A percentile compares a stretch with the other conserved stretches of the same genome.
Evolutionary conservation across 2,329 filamentous ascomycete genomes (phyloP).

Genomic region (Paecilomyces dactylethromorphus): DNA sequence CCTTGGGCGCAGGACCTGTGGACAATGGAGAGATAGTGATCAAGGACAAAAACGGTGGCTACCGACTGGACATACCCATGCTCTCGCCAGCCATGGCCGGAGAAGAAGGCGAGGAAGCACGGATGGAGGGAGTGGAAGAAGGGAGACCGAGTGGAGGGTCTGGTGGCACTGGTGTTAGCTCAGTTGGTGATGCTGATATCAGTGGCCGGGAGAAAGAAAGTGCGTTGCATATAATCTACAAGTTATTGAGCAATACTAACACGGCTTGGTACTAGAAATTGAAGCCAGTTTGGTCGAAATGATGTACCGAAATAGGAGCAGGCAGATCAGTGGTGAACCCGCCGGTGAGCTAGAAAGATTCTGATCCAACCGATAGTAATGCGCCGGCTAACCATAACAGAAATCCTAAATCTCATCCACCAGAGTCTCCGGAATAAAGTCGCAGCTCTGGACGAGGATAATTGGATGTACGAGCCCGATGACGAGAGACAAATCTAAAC

Average conservation of each 20-base stretch:
- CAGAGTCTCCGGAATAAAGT: slow-evolving; percentile 68
- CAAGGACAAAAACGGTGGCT: slow-evolving; percentile 43
- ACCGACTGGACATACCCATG: slow-evolving; percentile 40
- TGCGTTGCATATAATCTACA: slow-evolving; percentile 17
- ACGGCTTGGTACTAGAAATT: slow-evolving; percentile 29
- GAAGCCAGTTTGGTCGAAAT: slow-evolving; percentile 40
- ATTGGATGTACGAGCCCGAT: slow-evolving; percentile 84
- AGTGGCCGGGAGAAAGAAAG: slow-evolving; percentile 33
- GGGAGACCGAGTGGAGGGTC: slow-evolving; percentile 46
- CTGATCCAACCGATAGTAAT: slow-evolving; percentile 6
- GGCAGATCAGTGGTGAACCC: slow-evolving; percentile 55
- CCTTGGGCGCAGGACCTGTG: slow-evolving; percentile 13
- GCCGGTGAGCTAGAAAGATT: slow-evolving; percentile 47
- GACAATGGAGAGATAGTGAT: slow-evolving; percentile 44
- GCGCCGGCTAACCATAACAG: slow-evolving; percentile 34
- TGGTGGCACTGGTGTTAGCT: slow-evolving; percentile 53
- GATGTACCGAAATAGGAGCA: slow-evolving; percentile 32
- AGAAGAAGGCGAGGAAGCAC: slow-evolving; percentile 27
- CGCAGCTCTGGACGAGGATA: slow-evolving; percentile 68
- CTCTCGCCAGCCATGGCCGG: slow-evolving; percentile 30
- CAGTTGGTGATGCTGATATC: slow-evolving; percentile 18
- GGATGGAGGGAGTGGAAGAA: slow-evolving; percentile 40
- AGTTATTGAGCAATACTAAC: not conserved
- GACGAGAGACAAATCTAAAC: slow-evolving; percentile 35
- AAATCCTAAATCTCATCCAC: slow-evolving; percentile 63